Percentiles rank a stretch among this genome's conserved stretches.
phyloP scores from a whole-genome alignment of 129 eudicot genomes.

The Helianthus tuberosus region DNA sequence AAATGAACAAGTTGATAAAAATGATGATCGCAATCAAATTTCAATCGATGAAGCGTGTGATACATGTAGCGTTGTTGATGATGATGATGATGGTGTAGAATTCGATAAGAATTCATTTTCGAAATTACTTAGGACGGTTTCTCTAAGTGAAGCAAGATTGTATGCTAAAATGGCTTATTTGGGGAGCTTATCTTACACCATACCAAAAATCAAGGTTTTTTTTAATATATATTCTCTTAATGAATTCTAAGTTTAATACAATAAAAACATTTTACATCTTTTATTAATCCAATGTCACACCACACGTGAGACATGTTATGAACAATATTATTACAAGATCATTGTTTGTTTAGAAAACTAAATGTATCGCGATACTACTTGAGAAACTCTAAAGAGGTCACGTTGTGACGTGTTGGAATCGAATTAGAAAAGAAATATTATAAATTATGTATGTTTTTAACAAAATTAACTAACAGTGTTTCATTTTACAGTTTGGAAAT shows the following conservation, averaged over 20 bases:
- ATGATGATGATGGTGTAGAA: slow-evolving; percentile 36
- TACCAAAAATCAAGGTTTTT: slow-evolving; percentile 80
- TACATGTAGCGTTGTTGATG: slow-evolving; percentile 39
- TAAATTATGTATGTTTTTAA: background rate
- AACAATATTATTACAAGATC: background rate
- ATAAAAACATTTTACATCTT: background rate
- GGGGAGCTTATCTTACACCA: slow-evolving; percentile 76
- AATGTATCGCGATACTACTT: background rate
- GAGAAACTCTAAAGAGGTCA: background rate
- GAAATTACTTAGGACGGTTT: slow-evolving; percentile 61
- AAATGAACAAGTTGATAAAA: slow-evolving; percentile 16
- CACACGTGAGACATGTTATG: background rate
- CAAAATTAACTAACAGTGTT: background rate
- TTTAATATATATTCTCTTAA: background rate
- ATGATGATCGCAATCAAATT: slow-evolving; percentile 8
- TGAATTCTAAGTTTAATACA: background rate
- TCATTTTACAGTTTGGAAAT: slow-evolving; percentile 54
- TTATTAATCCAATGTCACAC: background rate
- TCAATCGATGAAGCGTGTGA: slow-evolving; percentile 35
- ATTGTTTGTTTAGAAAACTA: background rate
- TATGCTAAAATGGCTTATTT: slow-evolving; percentile 82
- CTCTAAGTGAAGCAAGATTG: slow-evolving; percentile 74
- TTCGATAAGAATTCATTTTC: slow-evolving; percentile 66
- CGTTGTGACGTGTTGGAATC: background rate
- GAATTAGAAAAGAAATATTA: background rate